Evolutionary conservation across 352 stramenopile species (phyloP).

Genomic region (Blastocystis sp.): DNA sequence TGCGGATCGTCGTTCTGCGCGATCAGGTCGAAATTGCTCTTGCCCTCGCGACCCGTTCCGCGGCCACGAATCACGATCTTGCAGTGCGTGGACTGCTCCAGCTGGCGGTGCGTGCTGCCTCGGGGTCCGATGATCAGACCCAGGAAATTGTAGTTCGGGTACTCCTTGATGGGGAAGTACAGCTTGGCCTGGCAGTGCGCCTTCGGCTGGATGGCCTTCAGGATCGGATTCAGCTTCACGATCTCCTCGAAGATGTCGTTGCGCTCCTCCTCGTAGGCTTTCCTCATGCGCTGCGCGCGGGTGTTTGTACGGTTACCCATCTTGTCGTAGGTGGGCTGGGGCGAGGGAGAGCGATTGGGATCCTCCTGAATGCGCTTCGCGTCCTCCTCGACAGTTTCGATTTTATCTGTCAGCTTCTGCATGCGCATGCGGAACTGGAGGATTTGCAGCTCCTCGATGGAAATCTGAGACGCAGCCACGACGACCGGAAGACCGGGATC

Average conservation of each 20-base stretch:
- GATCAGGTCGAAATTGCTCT: conserved; percentile 79
- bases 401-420: conserved; percentile 61
- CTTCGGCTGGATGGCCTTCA: conserved; percentile 73
- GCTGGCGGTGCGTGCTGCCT: conserved; percentile 96
- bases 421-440: conserved; percentile 62
- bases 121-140: conserved; percentile 96
- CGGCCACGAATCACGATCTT: conserved; percentile 94
- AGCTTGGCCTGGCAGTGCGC: conserved; percentile 91
- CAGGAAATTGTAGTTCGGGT: conserved; percentile 99
- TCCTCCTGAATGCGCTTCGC: conserved; percentile 72
- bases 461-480: conserved; percentile 38
- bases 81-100: conserved; percentile 95
- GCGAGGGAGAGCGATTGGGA: conserved; percentile 84
- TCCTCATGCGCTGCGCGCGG: conserved; percentile 87
- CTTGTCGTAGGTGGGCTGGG: conserved; percentile 88
- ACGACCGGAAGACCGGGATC: conserved; percentile 51
- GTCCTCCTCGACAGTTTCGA: conserved; percentile 70
- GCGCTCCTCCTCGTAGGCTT: conserved; percentile 83
- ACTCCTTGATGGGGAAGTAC: conserved; percentile 93
- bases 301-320: conserved; percentile 91
- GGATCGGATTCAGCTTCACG: conserved; percentile 86
- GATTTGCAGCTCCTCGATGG: conserved; percentile 69
- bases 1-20: conserved; percentile 90
- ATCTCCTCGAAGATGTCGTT: conserved; percentile 89
- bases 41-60: conserved; percentile 85